Evolutionary conservation across 768 basidiomycete species (phyloP).

Genomic region (Boletus vinaceobasis): DNA sequence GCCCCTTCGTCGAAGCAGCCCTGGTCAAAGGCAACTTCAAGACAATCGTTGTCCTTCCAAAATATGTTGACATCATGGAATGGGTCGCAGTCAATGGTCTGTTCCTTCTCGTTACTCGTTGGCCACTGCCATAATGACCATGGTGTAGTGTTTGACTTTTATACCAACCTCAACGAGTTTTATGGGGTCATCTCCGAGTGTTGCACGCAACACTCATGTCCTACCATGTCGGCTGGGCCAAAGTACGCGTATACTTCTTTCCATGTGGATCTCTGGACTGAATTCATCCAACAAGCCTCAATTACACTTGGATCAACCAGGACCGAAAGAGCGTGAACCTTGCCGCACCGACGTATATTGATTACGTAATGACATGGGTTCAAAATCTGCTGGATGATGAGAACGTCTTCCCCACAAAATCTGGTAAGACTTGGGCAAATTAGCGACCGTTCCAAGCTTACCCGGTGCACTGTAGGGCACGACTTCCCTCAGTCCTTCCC

Average conservation of each 20-base stretch:
- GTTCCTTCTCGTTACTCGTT: slow-evolving; percentile 25
- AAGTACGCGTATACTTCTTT: slow-evolving; percentile 48
- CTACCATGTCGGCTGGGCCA: slow-evolving; percentile 87
- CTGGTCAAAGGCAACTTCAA: slow-evolving; percentile 98
- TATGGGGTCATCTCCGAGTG: slow-evolving; percentile 92
- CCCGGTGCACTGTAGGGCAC: slow-evolving; percentile 53
- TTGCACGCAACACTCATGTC: slow-evolving; percentile 87
- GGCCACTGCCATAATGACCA: neutral
- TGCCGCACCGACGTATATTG: slow-evolving; percentile 94
- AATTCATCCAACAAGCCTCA: slow-evolving; percentile 51
- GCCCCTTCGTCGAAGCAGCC: slow-evolving; percentile 92
- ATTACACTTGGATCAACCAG: slow-evolving; percentile 93
- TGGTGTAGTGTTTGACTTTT: slow-evolving; percentile 87
- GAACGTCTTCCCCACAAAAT: slow-evolving; percentile 90
- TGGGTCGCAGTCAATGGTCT: slow-evolving; percentile 95
- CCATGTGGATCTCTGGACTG: neutral
- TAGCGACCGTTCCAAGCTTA: neutral
- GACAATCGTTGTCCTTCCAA: slow-evolving; percentile 94
- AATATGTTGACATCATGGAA: slow-evolving; percentile 93
- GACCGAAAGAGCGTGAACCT: slow-evolving; percentile 84
- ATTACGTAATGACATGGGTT: slow-evolving; percentile 96
- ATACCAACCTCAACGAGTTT: slow-evolving; percentile 95
- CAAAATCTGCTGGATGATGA: slow-evolving; percentile 95
- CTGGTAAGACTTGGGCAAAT: slow-evolving; percentile 50
- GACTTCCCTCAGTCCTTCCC: slow-evolving; percentile 88